A percentile compares a stretch with the other conserved stretches of the same genome.
Conservation (phyloP, 257 asterid genomes). For the Parsonsia alboflavescens region DNA sequence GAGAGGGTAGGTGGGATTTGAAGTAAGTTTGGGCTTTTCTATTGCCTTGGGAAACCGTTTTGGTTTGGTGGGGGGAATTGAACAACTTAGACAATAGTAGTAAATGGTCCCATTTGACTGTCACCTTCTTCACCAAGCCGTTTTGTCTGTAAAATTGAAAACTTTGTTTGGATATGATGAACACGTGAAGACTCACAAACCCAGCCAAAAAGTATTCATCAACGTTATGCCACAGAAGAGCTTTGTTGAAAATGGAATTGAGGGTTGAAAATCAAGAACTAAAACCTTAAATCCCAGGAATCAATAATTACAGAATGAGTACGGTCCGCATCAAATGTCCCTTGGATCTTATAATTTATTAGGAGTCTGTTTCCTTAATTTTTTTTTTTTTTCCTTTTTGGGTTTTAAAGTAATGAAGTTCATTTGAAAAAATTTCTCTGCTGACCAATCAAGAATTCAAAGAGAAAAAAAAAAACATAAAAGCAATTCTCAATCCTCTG, state of each 20-base stretch:
- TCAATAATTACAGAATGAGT: background rate
- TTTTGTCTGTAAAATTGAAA: background rate
- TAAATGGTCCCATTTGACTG: slow-evolving; percentile 10
- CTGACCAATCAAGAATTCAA: background rate
- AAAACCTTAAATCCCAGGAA: background rate
- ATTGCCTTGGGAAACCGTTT: background rate
- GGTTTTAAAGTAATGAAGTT: background rate
- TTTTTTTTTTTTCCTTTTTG: background rate
- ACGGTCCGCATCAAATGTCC: background rate
- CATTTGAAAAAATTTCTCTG: background rate
- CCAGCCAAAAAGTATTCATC: background rate
- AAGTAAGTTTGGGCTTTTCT: background rate
- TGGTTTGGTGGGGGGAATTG: slow-evolving; percentile 15
- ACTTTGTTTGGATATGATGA: too few species aligned
- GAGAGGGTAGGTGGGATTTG: slow-evolving; percentile 13
- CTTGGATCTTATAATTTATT: background rate
- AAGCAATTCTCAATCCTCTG: background rate
- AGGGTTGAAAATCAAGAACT: background rate
- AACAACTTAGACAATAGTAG: background rate
- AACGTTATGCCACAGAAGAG: background rate
- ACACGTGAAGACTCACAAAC: too few species aligned
- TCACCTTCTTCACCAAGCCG: slow-evolving; percentile 20
- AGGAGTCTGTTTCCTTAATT: background rate
- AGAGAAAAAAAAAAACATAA: too few species aligned
- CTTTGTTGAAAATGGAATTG: background rate